phyloP scores from a whole-genome alignment of 768 basidiomycete species.

The Podaxis sp. region DNA sequence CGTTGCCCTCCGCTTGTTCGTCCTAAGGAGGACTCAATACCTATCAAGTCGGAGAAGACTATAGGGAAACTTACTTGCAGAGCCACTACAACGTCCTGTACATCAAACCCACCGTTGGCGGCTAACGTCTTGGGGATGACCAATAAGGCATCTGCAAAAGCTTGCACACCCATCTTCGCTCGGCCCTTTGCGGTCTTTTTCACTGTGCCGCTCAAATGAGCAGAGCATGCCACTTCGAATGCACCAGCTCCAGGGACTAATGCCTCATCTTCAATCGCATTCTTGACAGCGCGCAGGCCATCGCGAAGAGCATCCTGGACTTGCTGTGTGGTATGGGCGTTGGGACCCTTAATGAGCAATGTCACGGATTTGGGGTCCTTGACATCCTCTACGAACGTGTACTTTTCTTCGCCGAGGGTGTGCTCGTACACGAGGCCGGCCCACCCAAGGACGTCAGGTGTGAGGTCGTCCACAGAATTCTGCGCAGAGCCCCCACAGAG shows the following conservation, averaged over 20 bases:
- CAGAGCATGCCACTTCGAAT: constrained; percentile 91
- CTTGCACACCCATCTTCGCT: constrained; percentile 95
- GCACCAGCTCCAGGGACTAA: constrained; percentile 97
- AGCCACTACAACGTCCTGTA: constrained; percentile 90
- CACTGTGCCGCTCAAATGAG: constrained; percentile 71
- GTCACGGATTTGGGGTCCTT: constrained; percentile 94
- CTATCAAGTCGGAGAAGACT: neutral
- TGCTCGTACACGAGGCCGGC: constrained; percentile 99
- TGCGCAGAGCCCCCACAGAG: constrained; percentile 94
- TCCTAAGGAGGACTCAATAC: constrained; percentile 44
- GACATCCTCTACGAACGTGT: constrained; percentile 96
- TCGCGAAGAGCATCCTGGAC: constrained; percentile 98
- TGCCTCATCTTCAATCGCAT: constrained; percentile 85
- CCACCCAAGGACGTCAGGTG: constrained; percentile 89
- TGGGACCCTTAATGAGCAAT: constrained; percentile 95
- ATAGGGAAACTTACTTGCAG: constrained; percentile 56
- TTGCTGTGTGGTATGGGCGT: constrained; percentile 92
- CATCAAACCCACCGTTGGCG: constrained; percentile 94
- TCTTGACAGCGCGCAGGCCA: constrained; percentile 94
- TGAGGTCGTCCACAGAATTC: constrained; percentile 96
- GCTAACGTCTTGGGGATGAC: constrained; percentile 97
- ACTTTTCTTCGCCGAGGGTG: constrained; percentile 98
- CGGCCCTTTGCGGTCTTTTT: constrained; percentile 91
- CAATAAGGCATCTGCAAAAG: constrained; percentile 91
- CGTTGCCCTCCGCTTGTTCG: constrained; percentile 90